Evolutionary conservation across 2,329 filamentous ascomycete species (phyloP).

Genomic region (Capronia americana): DNA sequence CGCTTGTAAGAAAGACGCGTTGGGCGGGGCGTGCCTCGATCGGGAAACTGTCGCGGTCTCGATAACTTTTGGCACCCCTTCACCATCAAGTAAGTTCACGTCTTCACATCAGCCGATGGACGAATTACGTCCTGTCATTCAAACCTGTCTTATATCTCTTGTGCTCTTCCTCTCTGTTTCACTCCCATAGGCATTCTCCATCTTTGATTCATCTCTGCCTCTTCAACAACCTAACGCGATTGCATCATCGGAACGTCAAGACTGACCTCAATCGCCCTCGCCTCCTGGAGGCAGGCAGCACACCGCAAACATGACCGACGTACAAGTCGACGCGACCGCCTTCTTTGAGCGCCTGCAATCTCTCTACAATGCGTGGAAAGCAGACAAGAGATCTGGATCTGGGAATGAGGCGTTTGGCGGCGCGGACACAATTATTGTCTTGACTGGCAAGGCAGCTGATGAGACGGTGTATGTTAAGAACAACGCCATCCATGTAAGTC

Average conservation of each 20-base stretch:
- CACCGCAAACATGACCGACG: slow-evolving; percentile 66
- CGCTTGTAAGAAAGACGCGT: neutral
- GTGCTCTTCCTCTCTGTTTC: neutral
- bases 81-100: neutral
- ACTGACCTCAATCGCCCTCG: slow-evolving; percentile 6
- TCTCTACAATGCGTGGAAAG: slow-evolving; percentile 92
- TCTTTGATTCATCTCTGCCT: neutral
- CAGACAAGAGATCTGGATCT: slow-evolving; percentile 80
- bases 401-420: slow-evolving; percentile 74
- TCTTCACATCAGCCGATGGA: neutral
- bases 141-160: neutral
- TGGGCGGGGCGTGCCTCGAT: neutral
- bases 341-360: slow-evolving; percentile 93
- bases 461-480: slow-evolving; percentile 93
- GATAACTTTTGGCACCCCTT: neutral
- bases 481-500: slow-evolving; percentile 88
- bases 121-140: neutral
- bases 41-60: neutral
- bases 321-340: slow-evolving; percentile 90
- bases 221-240: neutral
- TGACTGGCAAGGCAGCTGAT: slow-evolving; percentile 89
- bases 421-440: slow-evolving; percentile 81
- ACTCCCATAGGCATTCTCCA: neutral
- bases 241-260: neutral
- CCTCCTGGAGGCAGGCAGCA: slow-evolving; percentile 34